Conservation (phyloP, 345 rosid genomes). For the Rhodamnia rubescens region DNA sequence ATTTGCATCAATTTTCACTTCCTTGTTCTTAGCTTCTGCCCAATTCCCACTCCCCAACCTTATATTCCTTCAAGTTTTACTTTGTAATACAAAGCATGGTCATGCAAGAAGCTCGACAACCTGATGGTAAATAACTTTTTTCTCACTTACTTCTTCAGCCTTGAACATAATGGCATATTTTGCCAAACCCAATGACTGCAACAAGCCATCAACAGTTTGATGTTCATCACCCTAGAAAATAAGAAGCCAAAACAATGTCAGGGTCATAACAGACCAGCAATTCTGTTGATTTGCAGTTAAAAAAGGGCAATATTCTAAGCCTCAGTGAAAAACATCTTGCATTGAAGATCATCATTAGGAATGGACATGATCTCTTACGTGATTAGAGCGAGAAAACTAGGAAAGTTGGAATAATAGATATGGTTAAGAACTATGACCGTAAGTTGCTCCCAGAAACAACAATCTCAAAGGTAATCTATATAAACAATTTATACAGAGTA, state of each 20-base stretch:
- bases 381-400: not conserved
- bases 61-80: not conserved
- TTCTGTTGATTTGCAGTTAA: not conserved
- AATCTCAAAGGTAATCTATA: not conserved
- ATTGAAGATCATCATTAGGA: not conserved
- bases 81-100: not conserved
- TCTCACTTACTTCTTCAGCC: conserved; percentile 78
- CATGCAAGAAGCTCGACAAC: not conserved
- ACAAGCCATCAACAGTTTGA: conserved; percentile 71
- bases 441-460: not conserved
- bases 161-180: conserved; percentile 66
- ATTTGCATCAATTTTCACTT: not conserved
- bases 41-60: not conserved
- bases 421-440: not conserved
- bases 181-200: conserved; percentile 63
- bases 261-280: not conserved
- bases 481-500: not conserved
- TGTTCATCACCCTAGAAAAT: conserved; percentile 48
- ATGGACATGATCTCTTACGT: not conserved
- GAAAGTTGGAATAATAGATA: not conserved
- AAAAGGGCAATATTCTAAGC: not conserved
- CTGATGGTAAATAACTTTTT: not conserved
- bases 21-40: not conserved
- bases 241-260: not conserved
- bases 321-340: not conserved